Base-by-base conservation (phyloP, 208 protist species). In the Acanthamoeba sp. region DNA sequence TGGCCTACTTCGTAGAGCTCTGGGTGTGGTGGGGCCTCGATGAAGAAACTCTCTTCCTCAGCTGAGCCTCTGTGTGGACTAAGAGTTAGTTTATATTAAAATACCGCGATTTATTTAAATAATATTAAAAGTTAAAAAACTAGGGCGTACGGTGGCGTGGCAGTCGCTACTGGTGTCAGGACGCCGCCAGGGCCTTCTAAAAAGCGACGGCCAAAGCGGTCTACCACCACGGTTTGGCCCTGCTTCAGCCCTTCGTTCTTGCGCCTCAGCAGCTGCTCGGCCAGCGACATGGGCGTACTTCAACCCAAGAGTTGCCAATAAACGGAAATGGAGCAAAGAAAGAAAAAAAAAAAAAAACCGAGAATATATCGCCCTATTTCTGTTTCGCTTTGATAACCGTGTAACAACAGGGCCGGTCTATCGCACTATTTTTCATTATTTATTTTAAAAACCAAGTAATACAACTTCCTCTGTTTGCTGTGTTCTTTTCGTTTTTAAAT, bases 31-130 rank as follows among this genome's bases (percentile, higher is more conserved):
- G 82, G 82, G 6, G 82, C 45, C 50, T 90, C 82, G 14, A 90
- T 90, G 50, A 90, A 90, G 55, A 90, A 90, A 12, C 48, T 24
- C 73, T 84, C 73, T 29, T 45, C 73, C 1, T 84, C 73, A n/a
- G 40, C 36, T 50, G 32, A 32, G 0, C 38, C 29, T 1, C 42
- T 62, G 55, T 29, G 55, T 27, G 1, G 16, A 16, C 22, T 5
- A 16, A n/a, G 3, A 48, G 3, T 48, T 48, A 48, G 42, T 48
- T 48, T 48, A 48, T 14, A 48, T 3, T 14, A 48, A 48, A 48
- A 2, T 38, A 66, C 6, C 20, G n/a, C 9, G 22, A 66, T 24
- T 12, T 12, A 32, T 64, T n/a, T n/a, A n/a, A 64, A 64, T 29
- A 64, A 64, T 64, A 4, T 32, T 20, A 20, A 64, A 20, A 29